Conservation (phyloP, 441 rosid species). For the Capsella rubella region DNA sequence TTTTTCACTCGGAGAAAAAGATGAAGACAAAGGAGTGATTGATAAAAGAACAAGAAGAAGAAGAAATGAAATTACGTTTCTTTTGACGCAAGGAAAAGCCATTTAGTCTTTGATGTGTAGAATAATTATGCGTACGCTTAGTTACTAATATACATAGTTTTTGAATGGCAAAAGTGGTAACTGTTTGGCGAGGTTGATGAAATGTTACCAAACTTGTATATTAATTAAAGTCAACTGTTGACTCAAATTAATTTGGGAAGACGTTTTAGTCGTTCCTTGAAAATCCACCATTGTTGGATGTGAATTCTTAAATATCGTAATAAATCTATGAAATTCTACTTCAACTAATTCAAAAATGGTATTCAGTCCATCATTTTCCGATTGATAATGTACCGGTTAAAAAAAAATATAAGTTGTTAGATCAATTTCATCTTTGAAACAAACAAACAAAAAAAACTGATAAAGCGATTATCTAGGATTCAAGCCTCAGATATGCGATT, state of each 20-base stretch:
- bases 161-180: neutral
- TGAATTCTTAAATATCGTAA: too few species aligned
- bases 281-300: neutral
- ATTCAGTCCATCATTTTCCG: neutral
- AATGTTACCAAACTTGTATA: neutral
- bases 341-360: neutral
- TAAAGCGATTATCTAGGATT: too few species aligned
- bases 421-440: too few species aligned
- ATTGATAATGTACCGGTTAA: neutral
- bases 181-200: conserved; percentile 14
- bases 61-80: conserved; percentile 10
- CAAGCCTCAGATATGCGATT: too few species aligned
- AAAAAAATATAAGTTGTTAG: too few species aligned
- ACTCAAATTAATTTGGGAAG: neutral
- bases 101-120: neutral
- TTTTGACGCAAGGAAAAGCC: conserved; percentile 27
- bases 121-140: too few species aligned
- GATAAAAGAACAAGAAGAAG: conserved; percentile 27
- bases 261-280: neutral
- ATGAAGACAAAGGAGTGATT: conserved; percentile 26
- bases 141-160: neutral
- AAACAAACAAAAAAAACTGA: neutral
- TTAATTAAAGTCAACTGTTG: neutral
- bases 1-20: conserved; percentile 29
- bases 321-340: neutral